Base-by-base conservation (phyloP, 1,284 basidiomycete genomes). In the Phylloporus gajari region DNA sequence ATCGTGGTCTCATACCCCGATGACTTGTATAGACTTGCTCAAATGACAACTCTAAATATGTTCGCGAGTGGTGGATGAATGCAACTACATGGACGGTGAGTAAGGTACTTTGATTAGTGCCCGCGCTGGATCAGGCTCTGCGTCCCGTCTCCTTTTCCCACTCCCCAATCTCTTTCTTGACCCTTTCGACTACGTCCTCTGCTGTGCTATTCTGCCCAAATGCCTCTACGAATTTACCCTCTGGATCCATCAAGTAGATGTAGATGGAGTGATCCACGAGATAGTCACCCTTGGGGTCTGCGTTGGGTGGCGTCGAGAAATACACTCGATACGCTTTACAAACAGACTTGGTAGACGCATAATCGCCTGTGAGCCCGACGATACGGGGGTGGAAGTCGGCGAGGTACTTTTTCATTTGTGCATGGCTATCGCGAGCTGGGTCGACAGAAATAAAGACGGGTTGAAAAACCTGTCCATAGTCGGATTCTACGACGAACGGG, bases 241-340 rank as follows among this genome's bases (percentile, higher is more conserved):
- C 85, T 2, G 98, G 97, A 81, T 99, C 97, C 97, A 99, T 98
- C 48, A 99, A 89, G 84, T 99, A 99, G 81, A 99, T 96, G 83
- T 97, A 99, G 82, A 98, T 98, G 67, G 93, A 93, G 84, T 98
- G 97, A 83, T 98, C 97, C 44, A 99, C 97, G 67, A 99, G 90
- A 83, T 99, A 99, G 86, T 99, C 97, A 67, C 91, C 92, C 27
- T 87, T 90, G 1, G 97, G 91, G 79, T 95, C 91, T 11, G 97
- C 95, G 78, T 94, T 87, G 5, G 96, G 96, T 5, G 97, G 98
- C 8, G 97, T 99, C 27, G 95, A 97, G 87, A 99, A 99, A 86
- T 99, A 99, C 51, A 99, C 97, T 44, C 98, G 93, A 84, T 97
- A 99, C 51, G 93, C 91, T 84, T 97, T 98, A 89, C 97, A 99